These are phyloP conservation scores for Tolypocladium ovalisporum DNA, from an alignment of 2,329 filamentous ascomycete genomes.

Conservation along the genomic window DNA sequence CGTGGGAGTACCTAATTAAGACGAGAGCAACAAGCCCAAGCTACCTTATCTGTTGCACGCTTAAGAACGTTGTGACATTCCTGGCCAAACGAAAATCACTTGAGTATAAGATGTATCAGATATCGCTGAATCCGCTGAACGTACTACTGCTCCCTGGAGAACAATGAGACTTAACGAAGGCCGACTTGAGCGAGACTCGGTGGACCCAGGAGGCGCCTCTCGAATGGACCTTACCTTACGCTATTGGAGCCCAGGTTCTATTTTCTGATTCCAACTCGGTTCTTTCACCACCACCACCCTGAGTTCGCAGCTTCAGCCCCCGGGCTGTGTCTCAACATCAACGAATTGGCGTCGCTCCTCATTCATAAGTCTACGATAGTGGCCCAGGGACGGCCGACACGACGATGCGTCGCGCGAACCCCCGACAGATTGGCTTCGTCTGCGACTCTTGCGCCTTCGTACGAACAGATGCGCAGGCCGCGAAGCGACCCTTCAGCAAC, in stretches of 20 bases:
- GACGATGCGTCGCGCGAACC: conserved; percentile 26
- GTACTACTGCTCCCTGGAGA: too few species aligned
- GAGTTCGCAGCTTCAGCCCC: not conserved
- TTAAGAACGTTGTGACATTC: not conserved
- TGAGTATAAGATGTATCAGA: too few species aligned
- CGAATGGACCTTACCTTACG: too few species aligned
- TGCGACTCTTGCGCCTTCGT: conserved; percentile 33
- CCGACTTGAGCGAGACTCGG: not conserved
- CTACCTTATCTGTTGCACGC: not conserved
- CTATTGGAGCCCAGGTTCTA: not conserved
- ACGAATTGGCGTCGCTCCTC: not conserved
- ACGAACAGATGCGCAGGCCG: conserved; percentile 11
- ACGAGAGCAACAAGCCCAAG: not conserved
- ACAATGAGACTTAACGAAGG: not conserved
- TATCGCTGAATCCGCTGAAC: not conserved
- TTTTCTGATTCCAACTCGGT: not conserved
- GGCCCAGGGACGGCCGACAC: not conserved
- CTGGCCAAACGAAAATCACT: too few species aligned
- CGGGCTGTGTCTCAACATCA: not conserved
- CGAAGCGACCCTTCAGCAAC: conserved; percentile 12
- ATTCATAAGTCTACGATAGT: not conserved
- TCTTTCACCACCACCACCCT: not conserved
- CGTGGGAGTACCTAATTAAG: too few species aligned
- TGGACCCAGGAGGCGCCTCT: not conserved
- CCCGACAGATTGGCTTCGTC: conserved; percentile 22